phyloP scores from a whole-genome alignment of 1,139 yeast species.

The Candida sp. region DNA sequence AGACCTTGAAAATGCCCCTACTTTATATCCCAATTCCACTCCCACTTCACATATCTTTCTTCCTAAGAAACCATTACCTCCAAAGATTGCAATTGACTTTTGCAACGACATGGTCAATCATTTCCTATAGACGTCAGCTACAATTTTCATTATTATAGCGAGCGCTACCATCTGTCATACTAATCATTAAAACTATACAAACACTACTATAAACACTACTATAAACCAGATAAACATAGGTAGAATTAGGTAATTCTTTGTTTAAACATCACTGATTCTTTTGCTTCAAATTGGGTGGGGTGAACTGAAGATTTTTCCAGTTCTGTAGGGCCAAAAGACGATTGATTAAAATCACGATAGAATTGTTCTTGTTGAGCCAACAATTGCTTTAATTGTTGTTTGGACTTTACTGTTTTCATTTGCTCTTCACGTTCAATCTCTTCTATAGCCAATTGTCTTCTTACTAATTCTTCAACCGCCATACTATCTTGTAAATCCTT shows the following conservation, averaged over 20 bases:
- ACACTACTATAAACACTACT: too few species aligned
- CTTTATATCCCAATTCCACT: conserved; percentile 56
- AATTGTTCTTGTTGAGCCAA: conserved; percentile 16
- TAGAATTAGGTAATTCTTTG: background rate
- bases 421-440: conserved; percentile 5
- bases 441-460: conserved; percentile 5
- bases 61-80: conserved; percentile 85
- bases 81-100: conserved; percentile 61
- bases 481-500: conserved; percentile 3
- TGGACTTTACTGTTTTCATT: conserved; percentile 3
- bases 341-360: conserved; percentile 5
- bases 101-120: conserved; percentile 11
- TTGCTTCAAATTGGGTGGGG: background rate
- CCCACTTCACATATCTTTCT: conserved; percentile 72
- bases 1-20: conserved; percentile 59
- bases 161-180: background rate
- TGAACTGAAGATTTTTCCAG: background rate
- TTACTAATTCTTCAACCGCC: conserved; percentile 2
- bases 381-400: conserved; percentile 9
- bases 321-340: background rate
- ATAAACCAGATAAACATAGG: too few species aligned
- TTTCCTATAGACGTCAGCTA: background rate
- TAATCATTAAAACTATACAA: too few species aligned
- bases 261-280: background rate
- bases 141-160: background rate